phyloP scores from a whole-genome alignment of 78 protist species.

The Cavenderia fasciculata region DNA sequence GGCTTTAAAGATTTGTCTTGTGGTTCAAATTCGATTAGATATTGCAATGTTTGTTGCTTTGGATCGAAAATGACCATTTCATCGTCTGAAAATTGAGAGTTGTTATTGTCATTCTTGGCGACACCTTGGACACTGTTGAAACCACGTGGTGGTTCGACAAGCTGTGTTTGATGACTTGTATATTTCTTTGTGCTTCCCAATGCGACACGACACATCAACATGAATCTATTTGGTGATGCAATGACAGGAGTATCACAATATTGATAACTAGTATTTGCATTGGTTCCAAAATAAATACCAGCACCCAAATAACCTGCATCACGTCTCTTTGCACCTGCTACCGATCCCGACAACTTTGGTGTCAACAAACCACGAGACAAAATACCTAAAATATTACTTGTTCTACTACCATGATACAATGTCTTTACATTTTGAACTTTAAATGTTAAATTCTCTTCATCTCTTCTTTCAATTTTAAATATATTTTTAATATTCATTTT shows the following conservation, averaged over 20 bases:
- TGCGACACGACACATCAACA: conserved; percentile 66
- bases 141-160: conserved; percentile 55
- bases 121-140: conserved; percentile 71
- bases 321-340: conserved; percentile 41
- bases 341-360: conserved; percentile 48
- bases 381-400: conserved; percentile 59
- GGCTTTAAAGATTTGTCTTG: not conserved
- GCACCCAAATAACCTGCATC: conserved; percentile 69
- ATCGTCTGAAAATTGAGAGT: conserved; percentile 27
- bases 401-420: conserved; percentile 73
- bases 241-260: not conserved
- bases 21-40: conserved; percentile 28
- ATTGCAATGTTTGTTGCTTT: conserved; percentile 54
- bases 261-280: conserved; percentile 28
- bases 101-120: not conserved
- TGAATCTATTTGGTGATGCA: not conserved
- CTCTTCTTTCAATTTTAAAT: conserved; percentile 13
- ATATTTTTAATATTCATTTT: conserved; percentile 1
- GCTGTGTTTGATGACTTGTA: conserved; percentile 51
- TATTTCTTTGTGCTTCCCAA: conserved; percentile 48
- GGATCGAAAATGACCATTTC: conserved; percentile 56
- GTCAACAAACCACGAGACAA: conserved; percentile 55
- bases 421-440: conserved; percentile 4
- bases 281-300: conserved; percentile 75
- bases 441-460: conserved; percentile 21